Conservation (phyloP, 768 basidiomycete species). For the Phallus indusiatus region DNA sequence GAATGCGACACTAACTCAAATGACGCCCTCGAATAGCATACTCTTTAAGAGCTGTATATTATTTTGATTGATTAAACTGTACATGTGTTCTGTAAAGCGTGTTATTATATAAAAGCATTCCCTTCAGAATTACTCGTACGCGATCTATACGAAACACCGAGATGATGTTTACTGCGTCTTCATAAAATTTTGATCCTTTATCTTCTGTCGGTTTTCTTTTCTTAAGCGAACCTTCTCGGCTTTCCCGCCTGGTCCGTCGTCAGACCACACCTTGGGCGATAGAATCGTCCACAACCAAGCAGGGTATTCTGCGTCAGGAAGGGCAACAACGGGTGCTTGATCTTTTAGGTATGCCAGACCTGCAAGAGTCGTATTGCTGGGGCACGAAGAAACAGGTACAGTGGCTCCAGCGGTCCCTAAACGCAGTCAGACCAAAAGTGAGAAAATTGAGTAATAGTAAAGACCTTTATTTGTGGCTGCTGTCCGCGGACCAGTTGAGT, state of each 20-base stretch:
- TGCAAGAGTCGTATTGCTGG: conserved; percentile 62
- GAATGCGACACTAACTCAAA: too few species aligned
- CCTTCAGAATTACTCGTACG: not conserved
- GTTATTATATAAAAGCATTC: not conserved
- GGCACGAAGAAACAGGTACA: conserved; percentile 46
- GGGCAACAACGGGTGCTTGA: conserved; percentile 65
- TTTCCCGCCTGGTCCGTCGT: conserved; percentile 69
- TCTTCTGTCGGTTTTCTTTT: conserved; percentile 51
- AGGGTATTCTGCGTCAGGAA: conserved; percentile 79
- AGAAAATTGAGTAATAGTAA: not conserved
- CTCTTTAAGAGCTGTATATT: not conserved
- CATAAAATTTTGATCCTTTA: conserved; percentile 83
- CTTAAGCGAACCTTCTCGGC: conserved; percentile 44
- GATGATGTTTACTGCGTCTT: conserved; percentile 47
- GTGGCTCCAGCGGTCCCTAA: not conserved
- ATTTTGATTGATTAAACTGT: not conserved
- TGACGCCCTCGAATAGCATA: too few species aligned
- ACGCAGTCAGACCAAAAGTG: not conserved
- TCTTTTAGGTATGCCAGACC: conserved; percentile 80
- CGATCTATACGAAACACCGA: not conserved
- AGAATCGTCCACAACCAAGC: conserved; percentile 81
- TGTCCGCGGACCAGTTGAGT: not conserved
- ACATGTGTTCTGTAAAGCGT: not conserved
- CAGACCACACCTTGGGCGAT: conserved; percentile 46
- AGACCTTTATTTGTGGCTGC: not conserved